Conservation (phyloP, 768 basidiomycete species). For the Lactarius hengduanensis region DNA sequence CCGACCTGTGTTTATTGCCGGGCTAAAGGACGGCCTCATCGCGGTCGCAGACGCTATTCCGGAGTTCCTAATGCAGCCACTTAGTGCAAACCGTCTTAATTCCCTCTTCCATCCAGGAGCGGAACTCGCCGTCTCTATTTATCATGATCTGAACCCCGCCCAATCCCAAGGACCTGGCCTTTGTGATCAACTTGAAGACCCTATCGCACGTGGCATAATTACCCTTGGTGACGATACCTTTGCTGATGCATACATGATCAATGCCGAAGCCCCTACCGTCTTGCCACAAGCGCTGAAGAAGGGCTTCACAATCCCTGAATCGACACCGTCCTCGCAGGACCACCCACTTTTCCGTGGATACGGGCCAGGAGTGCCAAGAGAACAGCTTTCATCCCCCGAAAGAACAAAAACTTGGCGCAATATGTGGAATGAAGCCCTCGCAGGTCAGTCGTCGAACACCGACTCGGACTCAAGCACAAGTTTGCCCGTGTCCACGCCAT, state of each 20-base stretch:
- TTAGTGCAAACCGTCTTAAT: constrained; percentile 6
- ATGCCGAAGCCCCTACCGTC: constrained; percentile 13
- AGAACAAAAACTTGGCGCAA: constrained; percentile 13
- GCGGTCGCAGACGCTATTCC: constrained; percentile 26
- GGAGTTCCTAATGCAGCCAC: constrained; percentile 30
- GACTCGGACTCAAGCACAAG: background rate
- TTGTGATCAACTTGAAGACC: constrained; percentile 14
- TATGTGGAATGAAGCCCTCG: constrained; percentile 22
- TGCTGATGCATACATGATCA: constrained; percentile 25
- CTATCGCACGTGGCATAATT: constrained; percentile 27
- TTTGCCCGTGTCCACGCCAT: background rate
- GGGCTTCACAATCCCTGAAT: background rate
- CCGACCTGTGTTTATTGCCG: constrained; percentile 8
- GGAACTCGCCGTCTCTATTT: constrained; percentile 22
- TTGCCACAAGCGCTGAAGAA: constrained; percentile 16
- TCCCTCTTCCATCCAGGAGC: constrained; percentile 25
- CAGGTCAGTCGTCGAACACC: background rate
- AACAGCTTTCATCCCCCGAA: background rate
- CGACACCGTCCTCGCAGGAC: constrained; percentile 15
- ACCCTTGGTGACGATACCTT: constrained; percentile 25
- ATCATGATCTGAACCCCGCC: constrained; percentile 17
- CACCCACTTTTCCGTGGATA: constrained; percentile 27
- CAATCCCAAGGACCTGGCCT: constrained; percentile 24
- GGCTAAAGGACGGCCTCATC: constrained; percentile 27
- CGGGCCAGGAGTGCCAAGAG: background rate